These are phyloP conservation scores for Orbilia oligospora DNA, from an alignment of 2,329 filamentous ascomycete species.

Conservation along the genomic window DNA sequence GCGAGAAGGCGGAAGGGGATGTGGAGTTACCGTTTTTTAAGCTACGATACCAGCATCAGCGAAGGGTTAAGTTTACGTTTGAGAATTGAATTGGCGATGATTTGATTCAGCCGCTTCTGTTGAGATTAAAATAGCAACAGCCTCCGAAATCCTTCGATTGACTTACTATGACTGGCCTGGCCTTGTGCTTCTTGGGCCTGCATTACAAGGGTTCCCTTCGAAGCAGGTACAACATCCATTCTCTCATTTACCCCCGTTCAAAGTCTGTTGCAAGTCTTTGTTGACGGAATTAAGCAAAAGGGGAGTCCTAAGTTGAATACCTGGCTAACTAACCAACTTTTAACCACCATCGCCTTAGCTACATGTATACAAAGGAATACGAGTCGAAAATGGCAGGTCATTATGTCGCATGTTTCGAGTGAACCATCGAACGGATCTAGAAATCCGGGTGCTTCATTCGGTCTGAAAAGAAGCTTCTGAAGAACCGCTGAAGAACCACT, in stretches of 20 bases:
- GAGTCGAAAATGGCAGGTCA: slow-evolving; percentile 23
- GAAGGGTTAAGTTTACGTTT: background rate
- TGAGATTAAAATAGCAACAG: slow-evolving; percentile 45
- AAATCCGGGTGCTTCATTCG: slow-evolving; percentile 20
- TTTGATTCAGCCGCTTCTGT: slow-evolving; percentile 35
- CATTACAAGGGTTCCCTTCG: slow-evolving; percentile 15
- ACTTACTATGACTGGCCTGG: background rate
- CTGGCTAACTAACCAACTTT: background rate
- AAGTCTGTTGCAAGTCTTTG: background rate
- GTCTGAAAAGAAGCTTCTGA: slow-evolving; percentile 16
- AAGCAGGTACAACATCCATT: slow-evolving; percentile 20
- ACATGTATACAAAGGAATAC: background rate
- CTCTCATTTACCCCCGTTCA: background rate
- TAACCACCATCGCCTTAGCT: too few relatives aligned
- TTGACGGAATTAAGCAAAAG: slow-evolving; percentile 3
- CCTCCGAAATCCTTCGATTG: slow-evolving; percentile 23
- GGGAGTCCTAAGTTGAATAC: slow-evolving; percentile 4
- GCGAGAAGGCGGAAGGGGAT: slow-evolving; percentile 17
- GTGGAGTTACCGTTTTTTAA: slow-evolving; percentile 30
- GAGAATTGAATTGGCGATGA: slow-evolving; percentile 7
- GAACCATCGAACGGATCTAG: slow-evolving; percentile 18
- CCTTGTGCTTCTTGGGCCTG: background rate
- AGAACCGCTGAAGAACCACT: slow-evolving; percentile 2
- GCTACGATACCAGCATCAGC: slow-evolving; percentile 16
- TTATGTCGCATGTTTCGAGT: background rate